phyloP scores from a whole-genome alignment of 2,329 filamentous ascomycete species.

The Epichloe gansuensis region DNA sequence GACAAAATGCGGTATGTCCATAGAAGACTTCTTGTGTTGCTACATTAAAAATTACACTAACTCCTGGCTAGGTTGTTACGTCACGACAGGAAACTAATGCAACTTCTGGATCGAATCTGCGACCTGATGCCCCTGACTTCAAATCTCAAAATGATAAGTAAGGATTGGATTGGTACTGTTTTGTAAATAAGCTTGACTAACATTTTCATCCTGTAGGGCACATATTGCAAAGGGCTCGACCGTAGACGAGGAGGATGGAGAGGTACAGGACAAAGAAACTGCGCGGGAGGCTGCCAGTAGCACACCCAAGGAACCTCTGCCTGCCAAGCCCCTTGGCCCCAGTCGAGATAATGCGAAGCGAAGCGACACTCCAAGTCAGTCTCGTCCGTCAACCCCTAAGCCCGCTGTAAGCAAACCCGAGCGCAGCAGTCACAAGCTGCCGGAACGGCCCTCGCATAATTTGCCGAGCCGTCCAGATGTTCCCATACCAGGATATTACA shows the following conservation, averaged over 20 bases:
- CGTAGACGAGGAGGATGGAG: constrained; percentile 56
- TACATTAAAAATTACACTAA: not conserved
- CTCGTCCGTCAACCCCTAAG: constrained; percentile 18
- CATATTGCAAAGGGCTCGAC: constrained; percentile 9
- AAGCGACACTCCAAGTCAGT: constrained; percentile 11
- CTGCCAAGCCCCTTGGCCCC: constrained; percentile 18
- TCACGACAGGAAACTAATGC: constrained; percentile 19
- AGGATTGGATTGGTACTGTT: constrained; percentile 9
- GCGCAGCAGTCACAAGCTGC: constrained; percentile 22
- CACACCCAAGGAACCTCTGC: constrained; percentile 21
- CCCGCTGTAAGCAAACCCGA: constrained; percentile 17
- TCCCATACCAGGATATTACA: constrained; percentile 36
- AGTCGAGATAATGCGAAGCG: constrained; percentile 17
- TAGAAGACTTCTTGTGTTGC: not conserved
- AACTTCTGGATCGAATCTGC: constrained; percentile 29
- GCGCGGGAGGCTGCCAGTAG: constrained; percentile 5
- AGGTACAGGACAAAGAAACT: constrained; percentile 47
- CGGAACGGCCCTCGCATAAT: constrained; percentile 24
- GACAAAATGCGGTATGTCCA: constrained; percentile 44
- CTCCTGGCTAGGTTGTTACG: constrained; percentile 15
- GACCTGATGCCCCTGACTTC: constrained; percentile 51
- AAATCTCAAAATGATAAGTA: constrained; percentile 38
- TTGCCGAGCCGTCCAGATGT: constrained; percentile 49
- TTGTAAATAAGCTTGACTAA: constrained; percentile 4
- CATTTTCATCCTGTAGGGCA: constrained; percentile 10